A percentile compares a stretch with the other conserved stretches of the same genome.
These are phyloP conservation scores for Xylariaceae sp. DNA, from an alignment of 2,329 filamentous ascomycete genomes.

Conservation along the genomic window DNA sequence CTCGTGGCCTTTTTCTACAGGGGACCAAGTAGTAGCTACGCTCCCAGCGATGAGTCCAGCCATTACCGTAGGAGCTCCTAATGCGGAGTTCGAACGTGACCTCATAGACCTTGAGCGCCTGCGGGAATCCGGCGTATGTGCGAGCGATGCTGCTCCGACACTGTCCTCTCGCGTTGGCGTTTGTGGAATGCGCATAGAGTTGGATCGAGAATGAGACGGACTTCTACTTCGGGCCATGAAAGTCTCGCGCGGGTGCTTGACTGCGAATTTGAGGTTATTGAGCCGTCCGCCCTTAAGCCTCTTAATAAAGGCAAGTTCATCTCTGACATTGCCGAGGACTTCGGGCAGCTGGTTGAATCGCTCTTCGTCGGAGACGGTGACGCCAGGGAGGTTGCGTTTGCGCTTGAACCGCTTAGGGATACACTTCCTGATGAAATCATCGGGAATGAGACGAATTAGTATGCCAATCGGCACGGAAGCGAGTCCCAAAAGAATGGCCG, in stretches of 20 bases:
- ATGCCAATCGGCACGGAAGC: slow-evolving; percentile 84
- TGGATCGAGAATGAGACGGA: slow-evolving; percentile 61
- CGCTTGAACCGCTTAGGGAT: slow-evolving; percentile 53
- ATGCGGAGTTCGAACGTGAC: slow-evolving; percentile 64
- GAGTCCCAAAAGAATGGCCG: slow-evolving; percentile 77
- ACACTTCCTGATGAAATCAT: slow-evolving; percentile 55
- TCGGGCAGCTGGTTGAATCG: slow-evolving; percentile 65
- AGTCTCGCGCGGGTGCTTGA: slow-evolving; percentile 69
- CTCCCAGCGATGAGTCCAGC: slow-evolving; percentile 77
- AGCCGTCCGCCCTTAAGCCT: slow-evolving; percentile 76
- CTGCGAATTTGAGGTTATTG: slow-evolving; percentile 75
- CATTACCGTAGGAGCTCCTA: slow-evolving; percentile 75
- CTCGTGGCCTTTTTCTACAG: slow-evolving; percentile 49
- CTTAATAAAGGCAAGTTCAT: slow-evolving; percentile 78
- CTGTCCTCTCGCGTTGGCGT: slow-evolving; percentile 61
- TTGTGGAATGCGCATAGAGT: slow-evolving; percentile 56
- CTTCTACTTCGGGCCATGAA: slow-evolving; percentile 58
- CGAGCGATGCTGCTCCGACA: slow-evolving; percentile 43
- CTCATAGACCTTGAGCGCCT: slow-evolving; percentile 64
- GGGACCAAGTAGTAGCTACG: slow-evolving; percentile 73
- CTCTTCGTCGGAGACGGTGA: slow-evolving; percentile 64
- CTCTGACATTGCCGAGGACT: slow-evolving; percentile 68
- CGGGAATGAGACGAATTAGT: slow-evolving; percentile 77
- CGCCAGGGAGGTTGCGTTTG: slow-evolving; percentile 44
- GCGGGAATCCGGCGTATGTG: slow-evolving; percentile 56